Percentiles rank a stretch among this genome's conserved stretches.
Conservation (phyloP, 805 yeast genomes). For the Spathaspora girioi region DNA sequence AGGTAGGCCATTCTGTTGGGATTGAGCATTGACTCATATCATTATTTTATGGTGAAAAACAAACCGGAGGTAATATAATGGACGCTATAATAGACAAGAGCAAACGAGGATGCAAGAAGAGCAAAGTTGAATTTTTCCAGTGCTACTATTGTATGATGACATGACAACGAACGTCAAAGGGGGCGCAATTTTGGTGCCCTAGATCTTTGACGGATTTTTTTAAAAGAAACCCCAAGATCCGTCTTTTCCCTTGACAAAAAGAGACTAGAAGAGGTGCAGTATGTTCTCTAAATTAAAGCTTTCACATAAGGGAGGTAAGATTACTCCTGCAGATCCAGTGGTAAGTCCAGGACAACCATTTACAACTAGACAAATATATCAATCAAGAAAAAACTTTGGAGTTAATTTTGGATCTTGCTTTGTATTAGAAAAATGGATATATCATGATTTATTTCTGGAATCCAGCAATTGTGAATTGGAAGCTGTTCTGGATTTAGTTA, state of each 20-base stretch:
- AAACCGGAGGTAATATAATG: background rate
- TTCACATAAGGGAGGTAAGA: slow-evolving; percentile 21
- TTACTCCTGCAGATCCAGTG: slow-evolving; percentile 24
- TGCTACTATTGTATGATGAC: background rate
- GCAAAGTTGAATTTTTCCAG: background rate
- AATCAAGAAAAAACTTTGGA: slow-evolving; percentile 66
- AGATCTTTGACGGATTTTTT: background rate
- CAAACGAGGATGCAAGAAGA: background rate
- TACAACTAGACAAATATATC: slow-evolving; percentile 47
- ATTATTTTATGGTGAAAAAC: background rate
- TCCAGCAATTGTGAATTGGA: slow-evolving; percentile 60
- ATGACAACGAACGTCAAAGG: background rate
- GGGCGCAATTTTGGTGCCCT: background rate
- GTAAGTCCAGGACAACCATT: slow-evolving; percentile 28
- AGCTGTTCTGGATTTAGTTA: slow-evolving; percentile 53
- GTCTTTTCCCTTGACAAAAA: background rate
- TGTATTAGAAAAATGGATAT: slow-evolving; percentile 78
- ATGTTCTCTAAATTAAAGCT: slow-evolving; percentile 34
- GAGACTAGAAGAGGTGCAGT: background rate
- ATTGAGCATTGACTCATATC: background rate
- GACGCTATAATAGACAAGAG: too few species aligned
- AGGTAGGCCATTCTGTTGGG: slow-evolving; percentile 8
- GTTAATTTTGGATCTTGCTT: slow-evolving; percentile 83
- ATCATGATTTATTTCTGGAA: slow-evolving; percentile 46
- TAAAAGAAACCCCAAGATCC: background rate